Conservation (phyloP, 371 early-diverging fungal species). For the Syncephalastrum monosporum region DNA sequence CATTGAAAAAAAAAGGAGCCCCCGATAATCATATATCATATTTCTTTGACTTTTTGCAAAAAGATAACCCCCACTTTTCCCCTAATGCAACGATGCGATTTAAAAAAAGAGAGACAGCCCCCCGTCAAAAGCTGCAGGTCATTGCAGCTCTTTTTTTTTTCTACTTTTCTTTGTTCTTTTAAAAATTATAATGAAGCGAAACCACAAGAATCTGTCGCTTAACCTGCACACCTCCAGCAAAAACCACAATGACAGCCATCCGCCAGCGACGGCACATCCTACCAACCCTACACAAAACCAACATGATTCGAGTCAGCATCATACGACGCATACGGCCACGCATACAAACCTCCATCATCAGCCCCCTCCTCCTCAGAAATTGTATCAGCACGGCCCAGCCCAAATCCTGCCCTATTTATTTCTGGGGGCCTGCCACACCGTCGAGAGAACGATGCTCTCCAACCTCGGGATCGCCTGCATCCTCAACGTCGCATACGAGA, state of each 20-base stretch:
- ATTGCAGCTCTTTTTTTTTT: too few relatives aligned
- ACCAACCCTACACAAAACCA: not conserved
- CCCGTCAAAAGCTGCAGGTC: too few relatives aligned
- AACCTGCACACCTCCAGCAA: constrained; percentile 6
- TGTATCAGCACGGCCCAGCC: constrained; percentile 50
- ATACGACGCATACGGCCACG: constrained; percentile 6
- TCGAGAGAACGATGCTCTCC: constrained; percentile 34
- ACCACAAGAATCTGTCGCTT: constrained; percentile 22
- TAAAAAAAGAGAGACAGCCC: too few relatives aligned
- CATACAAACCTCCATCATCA: not conserved
- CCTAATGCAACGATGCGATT: too few relatives aligned
- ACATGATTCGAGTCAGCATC: not conserved
- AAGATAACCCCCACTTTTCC: too few relatives aligned
- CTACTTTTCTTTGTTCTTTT: too few relatives aligned
- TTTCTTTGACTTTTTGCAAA: too few relatives aligned
- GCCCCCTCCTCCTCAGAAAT: too few relatives aligned
- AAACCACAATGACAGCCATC: not conserved
- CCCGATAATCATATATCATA: too few relatives aligned
- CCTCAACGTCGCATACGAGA: constrained; percentile 76
- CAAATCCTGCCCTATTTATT: constrained; percentile 67
- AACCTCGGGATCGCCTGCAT: constrained; percentile 52
- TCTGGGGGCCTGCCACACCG: constrained; percentile 69
- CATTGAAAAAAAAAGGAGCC: too few relatives aligned
- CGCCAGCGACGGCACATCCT: not conserved
- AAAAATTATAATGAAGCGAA: not conserved